Base-by-base conservation (phyloP, 495 filamentous ascomycete species). In the Chaetomidium leptoderma region DNA sequence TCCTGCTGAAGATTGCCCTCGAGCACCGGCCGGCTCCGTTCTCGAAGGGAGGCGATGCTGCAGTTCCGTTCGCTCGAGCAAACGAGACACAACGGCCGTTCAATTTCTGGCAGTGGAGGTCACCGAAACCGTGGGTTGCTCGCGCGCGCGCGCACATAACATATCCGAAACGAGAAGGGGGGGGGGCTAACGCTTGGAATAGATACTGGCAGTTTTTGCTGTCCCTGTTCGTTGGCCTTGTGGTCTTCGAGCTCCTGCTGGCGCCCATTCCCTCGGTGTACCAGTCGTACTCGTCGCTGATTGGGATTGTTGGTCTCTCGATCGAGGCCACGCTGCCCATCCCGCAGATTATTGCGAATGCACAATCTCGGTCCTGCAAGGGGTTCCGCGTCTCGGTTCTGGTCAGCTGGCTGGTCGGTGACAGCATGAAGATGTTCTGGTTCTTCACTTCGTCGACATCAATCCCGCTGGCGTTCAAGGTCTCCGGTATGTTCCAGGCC, bases 371-470 rank as follows among this genome's bases (percentile, higher is more conserved):
- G 44, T 92, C 89, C 4, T 96, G 91, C 75, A 88, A 88, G 66
- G 93, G 93, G 9, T 96, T 98, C 74, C 83, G 93, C 3, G 42
- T 96, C 7, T 91, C 86, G 11, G 91, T 98, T 6, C 73, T 97
- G 24, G 85, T 79, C 5, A 90, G 87, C 45, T 98, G 93, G 93
- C 73, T 98, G 59, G 70, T 90, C 13, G 93, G 93, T 61, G 93
- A 98, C 74, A 75, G 83, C 33, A 95, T 96, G 87, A 98, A 98
- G 78, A 88, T 96, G 83, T 86, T 86, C 44, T 98, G 89, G 77
- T 97, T 97, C 74, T 91, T 90, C 69, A 83, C 79, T 33, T 86
- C 88, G 13, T 76, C 77, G 27, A 77, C 78, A 13, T 82, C 86
- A 50, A 90, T 98, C 44, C 90, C 92, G 0, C 83, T 82, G 80